Evolutionary conservation across 2,329 filamentous ascomycete genomes (phyloP), one percentile per base, ranked within the genome.

Genomic region (Penicillium sp.): DNA sequence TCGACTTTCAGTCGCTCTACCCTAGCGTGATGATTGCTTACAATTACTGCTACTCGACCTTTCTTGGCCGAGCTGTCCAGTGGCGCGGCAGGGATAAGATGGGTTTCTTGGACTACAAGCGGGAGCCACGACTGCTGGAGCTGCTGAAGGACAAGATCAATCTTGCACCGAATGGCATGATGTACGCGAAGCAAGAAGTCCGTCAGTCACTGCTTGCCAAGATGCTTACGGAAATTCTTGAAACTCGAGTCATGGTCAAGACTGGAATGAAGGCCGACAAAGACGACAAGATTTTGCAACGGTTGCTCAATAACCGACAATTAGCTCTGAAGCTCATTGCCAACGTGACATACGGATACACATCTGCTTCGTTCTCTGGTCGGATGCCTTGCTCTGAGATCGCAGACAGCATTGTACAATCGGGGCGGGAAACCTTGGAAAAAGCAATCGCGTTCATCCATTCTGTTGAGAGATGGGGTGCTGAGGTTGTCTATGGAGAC

Each of bases 11-110:
- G 73, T 96, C 92, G 62, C 80, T 99, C 53, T 99, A 99, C 68
- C 95, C 95, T 0, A 97, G 93, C 76, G 89, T 98, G 63, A 97
- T 99, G 93, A 98, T 99, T 73, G 95, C 95, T 0, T 98, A 99
- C 81, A 99, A 99, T 72, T 95, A 97, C 74, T 99, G 95, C 80
- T 99, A 99, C 74, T 98, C 95, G 0, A 99, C 95, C 0, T 99
- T 93, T 69, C 83, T 98, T 0, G 95, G 95, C 0, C 88, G 95
- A 33, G 88, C 97, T 42, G 86, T 88, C 30, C 87, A 88, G 69
- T 97, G 94, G 94, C 88, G 92, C n/a, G 93, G 93, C 2, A 88
- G 86, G 33, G 93, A 92, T 80, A 97, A 98, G 79, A 92, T 99
- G 90, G 95, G 95, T 0, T 97, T 98, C 74, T 88, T 88, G 30